Conservation (phyloP, 148 eudicot species). For the Silene uniflora region DNA sequence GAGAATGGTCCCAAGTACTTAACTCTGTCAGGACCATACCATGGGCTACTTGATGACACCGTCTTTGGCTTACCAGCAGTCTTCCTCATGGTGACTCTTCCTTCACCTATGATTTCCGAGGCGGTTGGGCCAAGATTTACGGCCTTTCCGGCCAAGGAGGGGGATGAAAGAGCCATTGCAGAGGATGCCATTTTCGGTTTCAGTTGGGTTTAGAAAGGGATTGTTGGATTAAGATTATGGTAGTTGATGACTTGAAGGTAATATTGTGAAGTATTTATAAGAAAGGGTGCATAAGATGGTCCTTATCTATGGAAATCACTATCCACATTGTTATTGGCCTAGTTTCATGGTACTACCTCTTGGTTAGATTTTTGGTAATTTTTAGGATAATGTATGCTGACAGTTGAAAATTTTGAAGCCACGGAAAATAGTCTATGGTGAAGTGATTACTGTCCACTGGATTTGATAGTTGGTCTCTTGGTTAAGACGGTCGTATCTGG, state of each 20-base stretch:
- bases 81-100: conserved; percentile 36
- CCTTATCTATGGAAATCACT: conserved; percentile 15
- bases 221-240: neutral
- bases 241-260: neutral
- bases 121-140: conserved; percentile 18
- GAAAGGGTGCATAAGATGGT: neutral
- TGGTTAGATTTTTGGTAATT: neutral
- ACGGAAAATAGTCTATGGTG: neutral
- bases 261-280: neutral
- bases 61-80: conserved; percentile 26
- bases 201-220: no score
- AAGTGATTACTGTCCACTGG: neutral
- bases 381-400: no score
- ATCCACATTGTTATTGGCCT: conserved; percentile 18
- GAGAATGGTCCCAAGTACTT: conserved; percentile 48
- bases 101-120: conserved; percentile 22
- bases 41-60: conserved; percentile 36
- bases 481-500: no score
- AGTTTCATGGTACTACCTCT: neutral
- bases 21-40: conserved; percentile 46
- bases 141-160: conserved; percentile 31
- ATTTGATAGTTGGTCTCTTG: no score
- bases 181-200: conserved; percentile 37
- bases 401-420: conserved; percentile 2
- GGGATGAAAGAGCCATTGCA: conserved; percentile 42